phyloP scores from a whole-genome alignment of 2,329 filamentous ascomycete species.

The Phyllosticta citriasiana region DNA sequence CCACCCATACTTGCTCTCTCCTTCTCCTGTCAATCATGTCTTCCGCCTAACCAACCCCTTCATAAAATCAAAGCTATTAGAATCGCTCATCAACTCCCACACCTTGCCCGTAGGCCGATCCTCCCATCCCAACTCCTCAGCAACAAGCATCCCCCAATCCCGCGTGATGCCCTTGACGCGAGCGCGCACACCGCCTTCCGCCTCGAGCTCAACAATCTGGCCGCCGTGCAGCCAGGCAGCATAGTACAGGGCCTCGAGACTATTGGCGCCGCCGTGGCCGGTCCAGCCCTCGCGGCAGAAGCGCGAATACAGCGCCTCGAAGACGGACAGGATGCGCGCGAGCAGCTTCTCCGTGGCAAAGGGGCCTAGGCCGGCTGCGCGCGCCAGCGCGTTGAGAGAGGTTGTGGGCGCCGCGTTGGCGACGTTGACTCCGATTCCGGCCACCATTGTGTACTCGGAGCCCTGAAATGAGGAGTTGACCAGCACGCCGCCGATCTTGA shows the following conservation, averaged over 20 bases:
- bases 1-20: not conserved
- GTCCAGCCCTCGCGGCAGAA: slow-evolving; percentile 73
- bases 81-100: slow-evolving; percentile 85
- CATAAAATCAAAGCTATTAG: slow-evolving; percentile 98
- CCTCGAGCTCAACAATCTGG: slow-evolving; percentile 65
- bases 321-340: slow-evolving; percentile 65
- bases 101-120: slow-evolving; percentile 66
- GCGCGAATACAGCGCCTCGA: slow-evolving; percentile 65
- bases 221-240: slow-evolving; percentile 37
- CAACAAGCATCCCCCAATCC: slow-evolving; percentile 83
- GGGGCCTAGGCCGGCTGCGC: slow-evolving; percentile 34
- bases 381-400: slow-evolving; percentile 64
- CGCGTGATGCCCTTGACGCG: slow-evolving; percentile 75
- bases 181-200: slow-evolving; percentile 64
- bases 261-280: slow-evolving; percentile 51
- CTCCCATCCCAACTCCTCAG: slow-evolving; percentile 67
- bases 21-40: slow-evolving; percentile 32
- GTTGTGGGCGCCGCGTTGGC: slow-evolving; percentile 79
- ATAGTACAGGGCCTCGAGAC: not conserved
- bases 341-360: slow-evolving; percentile 72
- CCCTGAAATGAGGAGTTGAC: slow-evolving; percentile 76
- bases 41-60: slow-evolving; percentile 77
- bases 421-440: slow-evolving; percentile 76
- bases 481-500: slow-evolving; percentile 89
- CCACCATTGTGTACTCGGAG: slow-evolving; percentile 71